Percentiles rank a stretch among this genome's conserved stretches.
Evolutionary conservation across 2,329 filamentous ascomycete genomes (phyloP).

Genomic region (Calonectria pseudoturangicola): DNA sequence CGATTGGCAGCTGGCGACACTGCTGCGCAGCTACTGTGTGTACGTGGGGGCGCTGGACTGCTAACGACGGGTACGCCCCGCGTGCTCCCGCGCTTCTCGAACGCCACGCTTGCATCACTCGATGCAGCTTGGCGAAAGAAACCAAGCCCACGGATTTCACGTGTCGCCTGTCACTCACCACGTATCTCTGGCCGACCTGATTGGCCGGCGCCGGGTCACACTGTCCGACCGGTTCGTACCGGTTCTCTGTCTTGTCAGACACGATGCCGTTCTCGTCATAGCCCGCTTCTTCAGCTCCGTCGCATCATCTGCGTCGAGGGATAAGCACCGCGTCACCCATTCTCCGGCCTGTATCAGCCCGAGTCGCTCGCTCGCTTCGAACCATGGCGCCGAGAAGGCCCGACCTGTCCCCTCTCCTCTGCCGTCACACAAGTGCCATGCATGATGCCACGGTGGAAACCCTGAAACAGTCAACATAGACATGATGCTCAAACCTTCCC

Average conservation of each 20-base stretch:
- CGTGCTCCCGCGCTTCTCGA: slow-evolving; percentile 22
- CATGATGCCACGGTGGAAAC: background rate
- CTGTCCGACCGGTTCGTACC: slow-evolving; percentile 11
- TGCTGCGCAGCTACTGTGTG: background rate
- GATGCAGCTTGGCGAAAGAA: slow-evolving; percentile 2
- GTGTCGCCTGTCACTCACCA: background rate
- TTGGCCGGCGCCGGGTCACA: slow-evolving; percentile 9
- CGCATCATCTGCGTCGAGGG: slow-evolving; percentile 8
- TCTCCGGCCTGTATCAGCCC: background rate
- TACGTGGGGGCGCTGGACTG: background rate
- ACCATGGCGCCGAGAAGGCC: slow-evolving; percentile 31
- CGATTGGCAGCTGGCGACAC: background rate
- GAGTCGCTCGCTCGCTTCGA: background rate
- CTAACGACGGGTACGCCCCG: slow-evolving; percentile 16
- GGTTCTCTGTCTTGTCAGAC: slow-evolving; percentile 7
- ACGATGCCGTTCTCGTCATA: slow-evolving; percentile 18
- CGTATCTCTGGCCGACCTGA: background rate
- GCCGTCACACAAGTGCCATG: slow-evolving; percentile 7
- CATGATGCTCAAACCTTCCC: background rate
- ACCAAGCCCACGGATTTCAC: slow-evolving; percentile 16
- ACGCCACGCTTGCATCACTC: slow-evolving; percentile 16
- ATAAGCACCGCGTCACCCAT: slow-evolving; percentile 2
- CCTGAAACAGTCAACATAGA: slow-evolving; percentile 1
- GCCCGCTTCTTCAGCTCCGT: slow-evolving; percentile 9
- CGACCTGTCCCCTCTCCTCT: slow-evolving; percentile 7